These are phyloP conservation scores for Colletotrichum sp. DNA, from an alignment of 2,329 filamentous ascomycete species.

Conservation along the genomic window DNA sequence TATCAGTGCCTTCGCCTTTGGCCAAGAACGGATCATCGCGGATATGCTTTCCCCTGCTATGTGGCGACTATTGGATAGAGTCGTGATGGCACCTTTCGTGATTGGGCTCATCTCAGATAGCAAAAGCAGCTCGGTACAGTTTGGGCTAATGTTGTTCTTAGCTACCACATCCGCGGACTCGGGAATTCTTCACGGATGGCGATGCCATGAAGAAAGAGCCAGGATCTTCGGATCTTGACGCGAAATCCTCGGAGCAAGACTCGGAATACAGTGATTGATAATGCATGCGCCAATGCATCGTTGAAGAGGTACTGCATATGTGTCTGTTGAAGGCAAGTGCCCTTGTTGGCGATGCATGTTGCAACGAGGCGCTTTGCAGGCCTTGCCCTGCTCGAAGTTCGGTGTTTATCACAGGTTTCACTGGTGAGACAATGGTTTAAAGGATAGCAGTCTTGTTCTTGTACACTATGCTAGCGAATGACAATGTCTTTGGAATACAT, in stretches of 20 bases:
- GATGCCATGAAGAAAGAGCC: background rate
- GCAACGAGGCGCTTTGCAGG: background rate
- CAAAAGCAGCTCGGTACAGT: background rate
- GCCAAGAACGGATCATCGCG: background rate
- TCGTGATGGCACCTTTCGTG: background rate
- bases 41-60: background rate
- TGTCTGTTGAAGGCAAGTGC: background rate
- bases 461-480: background rate
- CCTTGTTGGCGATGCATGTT: background rate
- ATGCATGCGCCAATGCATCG: background rate
- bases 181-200: background rate
- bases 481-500: background rate
- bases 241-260: background rate
- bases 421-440: background rate
- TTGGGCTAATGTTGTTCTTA: background rate
- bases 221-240: background rate
- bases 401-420: background rate
- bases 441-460: background rate
- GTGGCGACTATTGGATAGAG: background rate
- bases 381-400: background rate
- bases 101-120: background rate
- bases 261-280: background rate
- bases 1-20: background rate
- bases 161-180: background rate
- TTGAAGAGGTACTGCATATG: background rate